Evolutionary conservation across 2,329 filamentous ascomycete genomes (phyloP), one percentile per base, ranked within the genome.

Genomic region (Knoxdaviesia capensis): DNA sequence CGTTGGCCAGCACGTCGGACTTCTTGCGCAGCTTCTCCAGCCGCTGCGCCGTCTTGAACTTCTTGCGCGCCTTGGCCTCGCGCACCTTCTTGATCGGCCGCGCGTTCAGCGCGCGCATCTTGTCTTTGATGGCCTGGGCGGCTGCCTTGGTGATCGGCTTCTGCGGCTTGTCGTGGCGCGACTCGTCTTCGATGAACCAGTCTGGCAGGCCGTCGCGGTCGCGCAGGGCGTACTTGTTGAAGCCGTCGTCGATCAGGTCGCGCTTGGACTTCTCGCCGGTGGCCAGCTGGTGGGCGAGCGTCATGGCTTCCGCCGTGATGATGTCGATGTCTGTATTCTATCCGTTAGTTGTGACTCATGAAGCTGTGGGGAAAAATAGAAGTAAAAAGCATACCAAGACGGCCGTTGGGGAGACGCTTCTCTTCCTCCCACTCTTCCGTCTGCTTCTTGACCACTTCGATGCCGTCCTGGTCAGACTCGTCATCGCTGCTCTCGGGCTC

Each of bases 291-390:
- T 96, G 90, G 1, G 90, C 92, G 10, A 98, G 70, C 1, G 88
- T 92, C 90, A 98, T 98, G 48, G 92, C 90, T 65, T 98, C 90
- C 5, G 86, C 90, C n/a, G 90, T 98, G 54, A 96, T 93, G 53
- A 98, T 96, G 57, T 96, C 86, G 60, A 98, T 93, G 55, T 94
- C 87, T 69, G 59, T 56, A 34, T 43, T 31, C 31, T 29, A 43
- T 38, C 30, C 42, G 53, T 50, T 20, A 20, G 20, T 20, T 20
- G 20, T 20, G 20, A 20, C 20, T 20, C 20, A n/a, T 20, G 3
- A 3, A 20, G 2, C 20, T 20, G 20, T 20, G 20, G 20, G 8
- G 3, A 35, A 35, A 3, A 35, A 31, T 32, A 39, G 30, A 28
- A 5, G n/a, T 6, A 34, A 10, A 37, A 11, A 40, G 20, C 64